These are phyloP conservation scores for Ceratobasidium sp. DNA, from an alignment of 1,284 basidiomycete species.

Conservation along the genomic window DNA sequence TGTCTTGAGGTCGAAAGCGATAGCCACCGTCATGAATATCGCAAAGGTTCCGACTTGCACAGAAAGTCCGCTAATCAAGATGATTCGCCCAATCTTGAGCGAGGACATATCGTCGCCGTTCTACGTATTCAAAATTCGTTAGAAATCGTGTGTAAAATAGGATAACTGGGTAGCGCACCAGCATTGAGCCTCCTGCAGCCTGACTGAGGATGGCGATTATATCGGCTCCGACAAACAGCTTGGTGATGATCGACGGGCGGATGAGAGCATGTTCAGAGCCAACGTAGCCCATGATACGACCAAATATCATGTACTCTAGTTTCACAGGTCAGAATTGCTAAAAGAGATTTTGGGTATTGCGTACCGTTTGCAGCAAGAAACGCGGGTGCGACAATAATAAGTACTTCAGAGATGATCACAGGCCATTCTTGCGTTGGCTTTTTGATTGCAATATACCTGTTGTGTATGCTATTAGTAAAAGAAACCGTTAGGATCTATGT, in stretches of 20 bases:
- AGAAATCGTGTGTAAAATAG: background rate
- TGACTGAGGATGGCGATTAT: slow-evolving; percentile 43
- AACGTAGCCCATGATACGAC: slow-evolving; percentile 47
- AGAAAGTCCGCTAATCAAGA: slow-evolving; percentile 46
- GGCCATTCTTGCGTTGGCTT: slow-evolving; percentile 21
- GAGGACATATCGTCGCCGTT: slow-evolving; percentile 21
- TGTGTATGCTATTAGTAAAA: background rate
- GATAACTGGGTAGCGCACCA: slow-evolving; percentile 10
- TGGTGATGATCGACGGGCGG: slow-evolving; percentile 45
- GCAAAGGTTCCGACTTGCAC: slow-evolving; percentile 47
- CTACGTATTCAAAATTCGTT: background rate
- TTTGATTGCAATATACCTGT: slow-evolving; percentile 36
- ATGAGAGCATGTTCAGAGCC: slow-evolving; percentile 43
- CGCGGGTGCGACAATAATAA: slow-evolving; percentile 46
- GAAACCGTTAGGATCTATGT: background rate
- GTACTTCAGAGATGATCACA: slow-evolving; percentile 15
- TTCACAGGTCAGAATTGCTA: background rate
- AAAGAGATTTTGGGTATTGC: background rate
- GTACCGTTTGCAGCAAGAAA: slow-evolving; percentile 47
- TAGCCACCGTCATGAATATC: slow-evolving; percentile 46
- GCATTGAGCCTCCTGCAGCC: slow-evolving; percentile 40
- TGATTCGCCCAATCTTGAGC: slow-evolving; percentile 36
- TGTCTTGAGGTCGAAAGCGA: slow-evolving; percentile 46
- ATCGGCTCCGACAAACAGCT: slow-evolving; percentile 44
- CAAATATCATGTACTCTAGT: slow-evolving; percentile 49